Conservation (phyloP, 352 stramenopile species). For the Globisporangium canariense region DNA sequence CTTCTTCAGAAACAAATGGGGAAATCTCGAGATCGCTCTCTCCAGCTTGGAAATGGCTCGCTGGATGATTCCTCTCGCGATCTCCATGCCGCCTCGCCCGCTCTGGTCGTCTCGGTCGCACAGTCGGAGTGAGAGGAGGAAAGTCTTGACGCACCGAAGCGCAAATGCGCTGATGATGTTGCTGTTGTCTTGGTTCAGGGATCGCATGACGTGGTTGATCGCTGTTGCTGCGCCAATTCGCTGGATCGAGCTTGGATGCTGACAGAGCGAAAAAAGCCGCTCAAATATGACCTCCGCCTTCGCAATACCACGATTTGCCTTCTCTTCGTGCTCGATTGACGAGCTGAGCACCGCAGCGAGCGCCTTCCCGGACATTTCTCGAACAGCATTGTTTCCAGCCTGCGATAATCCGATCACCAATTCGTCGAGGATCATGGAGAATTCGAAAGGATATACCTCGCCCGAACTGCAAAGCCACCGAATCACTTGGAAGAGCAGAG, state of each 20-base stretch:
- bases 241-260: conserved; percentile 53
- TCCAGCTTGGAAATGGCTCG: conserved; percentile 63
- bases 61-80: conserved; percentile 54
- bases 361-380: conserved; percentile 60
- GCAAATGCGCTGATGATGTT: conserved; percentile 51
- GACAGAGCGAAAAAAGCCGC: conserved; percentile 68
- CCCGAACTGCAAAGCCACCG: conserved; percentile 61
- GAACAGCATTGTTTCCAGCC: conserved; percentile 41
- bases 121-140: conserved; percentile 60
- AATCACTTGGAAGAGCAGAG: conserved; percentile 68
- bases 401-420: conserved; percentile 53
- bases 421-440: conserved; percentile 54
- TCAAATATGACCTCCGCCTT: conserved; percentile 60
- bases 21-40: conserved; percentile 45
- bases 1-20: conserved; percentile 39
- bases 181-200: conserved; percentile 54
- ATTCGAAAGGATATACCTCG: conserved; percentile 66
- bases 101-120: conserved; percentile 40
- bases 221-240: conserved; percentile 60
- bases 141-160: conserved; percentile 60
- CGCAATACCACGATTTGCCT: conserved; percentile 7
- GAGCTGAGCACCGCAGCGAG: conserved; percentile 51
- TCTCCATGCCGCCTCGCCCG: conserved; percentile 30
- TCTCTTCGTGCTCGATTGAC: conserved; percentile 32
- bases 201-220: conserved; percentile 68